A percentile compares a stretch with the other conserved stretches of the same genome.
Evolutionary conservation across 306 rosid species (phyloP).

Genomic region (cucumber (Cucumis sativus)): DNA sequence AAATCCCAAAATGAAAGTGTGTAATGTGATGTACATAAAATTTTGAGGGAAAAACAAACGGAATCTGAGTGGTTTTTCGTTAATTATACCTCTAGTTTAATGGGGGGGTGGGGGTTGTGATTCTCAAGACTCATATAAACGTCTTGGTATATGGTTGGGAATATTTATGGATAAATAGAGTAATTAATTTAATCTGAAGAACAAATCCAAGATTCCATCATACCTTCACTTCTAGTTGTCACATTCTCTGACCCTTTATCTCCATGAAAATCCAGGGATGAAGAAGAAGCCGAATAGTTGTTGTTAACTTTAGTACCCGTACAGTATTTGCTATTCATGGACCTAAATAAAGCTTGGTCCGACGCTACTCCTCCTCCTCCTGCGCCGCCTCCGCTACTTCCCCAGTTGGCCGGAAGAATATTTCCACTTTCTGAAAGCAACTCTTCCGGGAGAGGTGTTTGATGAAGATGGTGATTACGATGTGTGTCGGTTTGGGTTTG

Average conservation of each 20-base stretch:
- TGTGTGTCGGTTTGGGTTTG: not conserved
- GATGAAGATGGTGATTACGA: constrained; percentile 8
- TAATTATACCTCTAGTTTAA: not conserved
- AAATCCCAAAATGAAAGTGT: not conserved
- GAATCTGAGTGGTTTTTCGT: not conserved
- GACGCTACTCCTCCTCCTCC: not conserved
- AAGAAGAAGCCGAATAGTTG: constrained; percentile 34
- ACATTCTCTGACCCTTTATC: constrained; percentile 29
- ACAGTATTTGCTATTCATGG: constrained; percentile 23
- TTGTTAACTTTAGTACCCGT: constrained; percentile 18
- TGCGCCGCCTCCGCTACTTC: not conserved
- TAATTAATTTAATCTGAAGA: constrained; percentile 49
- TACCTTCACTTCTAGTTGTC: constrained; percentile 58
- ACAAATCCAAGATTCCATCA: constrained; percentile 92
- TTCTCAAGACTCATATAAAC: constrained; percentile 10
- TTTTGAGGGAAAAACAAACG: not conserved
- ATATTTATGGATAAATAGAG: not conserved
- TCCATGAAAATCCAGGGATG: constrained; percentile 33
- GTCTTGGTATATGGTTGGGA: not conserved
- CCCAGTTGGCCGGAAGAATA: constrained; percentile 5
- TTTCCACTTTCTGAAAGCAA: constrained; percentile 19
- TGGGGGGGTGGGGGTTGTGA: not conserved
- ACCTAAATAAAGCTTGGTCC: constrained; percentile 17
- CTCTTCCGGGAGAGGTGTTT: constrained; percentile 33
- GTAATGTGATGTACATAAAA: not conserved